A percentile compares a stretch with the other conserved stretches of the same genome.
Conservation (phyloP, 495 filamentous ascomycete species). For the Aspergillus cavernicola region DNA sequence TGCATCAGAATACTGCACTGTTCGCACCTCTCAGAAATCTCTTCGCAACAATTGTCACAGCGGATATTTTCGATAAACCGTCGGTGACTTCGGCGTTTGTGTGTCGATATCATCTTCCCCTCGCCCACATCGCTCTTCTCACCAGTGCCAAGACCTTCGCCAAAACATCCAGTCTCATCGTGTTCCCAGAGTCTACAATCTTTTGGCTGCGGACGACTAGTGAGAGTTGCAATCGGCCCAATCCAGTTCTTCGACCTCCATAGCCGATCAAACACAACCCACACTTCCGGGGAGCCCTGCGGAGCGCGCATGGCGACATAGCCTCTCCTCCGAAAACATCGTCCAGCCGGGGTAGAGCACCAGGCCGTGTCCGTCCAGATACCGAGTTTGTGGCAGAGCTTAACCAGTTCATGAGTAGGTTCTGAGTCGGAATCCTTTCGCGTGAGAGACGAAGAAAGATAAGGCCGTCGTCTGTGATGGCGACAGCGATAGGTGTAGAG, state of each 20-base stretch:
- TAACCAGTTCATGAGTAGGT: slow-evolving; percentile 60
- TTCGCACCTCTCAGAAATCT: slow-evolving; percentile 55
- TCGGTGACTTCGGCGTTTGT: slow-evolving; percentile 52
- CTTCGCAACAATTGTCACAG: slow-evolving; percentile 52
- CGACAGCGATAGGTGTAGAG: slow-evolving; percentile 60
- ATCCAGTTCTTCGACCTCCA: slow-evolving; percentile 61
- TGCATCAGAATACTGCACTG: slow-evolving; percentile 63
- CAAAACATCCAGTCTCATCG: slow-evolving; percentile 50
- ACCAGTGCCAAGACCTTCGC: slow-evolving; percentile 52
- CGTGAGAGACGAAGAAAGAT: slow-evolving; percentile 51
- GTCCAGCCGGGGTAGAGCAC: slow-evolving; percentile 57
- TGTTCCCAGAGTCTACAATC: slow-evolving; percentile 59
- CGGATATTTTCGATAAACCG: slow-evolving; percentile 51
- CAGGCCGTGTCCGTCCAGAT: slow-evolving; percentile 65
- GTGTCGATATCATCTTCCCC: slow-evolving; percentile 51
- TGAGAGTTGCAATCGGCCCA: slow-evolving; percentile 33
- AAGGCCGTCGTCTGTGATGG: slow-evolving; percentile 57
- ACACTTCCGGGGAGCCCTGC: slow-evolving; percentile 52
- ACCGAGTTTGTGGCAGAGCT: slow-evolving; percentile 54
- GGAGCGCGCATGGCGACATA: slow-evolving; percentile 53
- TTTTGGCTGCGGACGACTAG: slow-evolving; percentile 14
- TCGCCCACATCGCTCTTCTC: slow-evolving; percentile 42
- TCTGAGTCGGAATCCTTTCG: slow-evolving; percentile 60
- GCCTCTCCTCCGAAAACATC: slow-evolving; percentile 55
- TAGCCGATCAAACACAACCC: slow-evolving; percentile 62